A percentile compares a stretch with the other conserved stretches of the same genome.
Conservation (phyloP, 257 asterid species). For the Agastache rugosa region DNA sequence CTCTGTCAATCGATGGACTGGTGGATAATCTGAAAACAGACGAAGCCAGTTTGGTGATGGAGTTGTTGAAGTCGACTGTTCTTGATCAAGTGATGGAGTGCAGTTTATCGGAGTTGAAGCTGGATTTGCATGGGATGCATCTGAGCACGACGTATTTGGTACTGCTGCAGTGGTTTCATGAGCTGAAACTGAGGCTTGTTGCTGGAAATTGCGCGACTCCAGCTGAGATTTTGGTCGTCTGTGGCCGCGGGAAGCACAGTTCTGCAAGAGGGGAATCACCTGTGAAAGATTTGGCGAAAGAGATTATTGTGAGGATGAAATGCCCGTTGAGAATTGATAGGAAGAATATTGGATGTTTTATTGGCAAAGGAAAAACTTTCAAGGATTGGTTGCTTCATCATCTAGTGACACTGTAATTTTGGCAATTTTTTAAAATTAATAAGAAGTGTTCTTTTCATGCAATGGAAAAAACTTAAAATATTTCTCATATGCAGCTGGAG, state of each 20-base stretch:
- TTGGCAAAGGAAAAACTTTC: constrained; percentile 69
- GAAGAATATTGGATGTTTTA: constrained; percentile 76
- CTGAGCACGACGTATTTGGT: constrained; percentile 66
- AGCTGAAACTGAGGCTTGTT: constrained; percentile 48
- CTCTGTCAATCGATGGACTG: constrained; percentile 62
- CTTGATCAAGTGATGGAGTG: constrained; percentile 63
- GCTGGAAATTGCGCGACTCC: constrained; percentile 47
- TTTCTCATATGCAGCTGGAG: not conserved
- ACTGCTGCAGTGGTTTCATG: constrained; percentile 76
- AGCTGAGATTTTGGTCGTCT: constrained; percentile 60
- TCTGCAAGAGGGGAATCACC: constrained; percentile 76
- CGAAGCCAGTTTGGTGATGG: constrained; percentile 61
- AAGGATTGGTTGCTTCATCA: constrained; percentile 61
- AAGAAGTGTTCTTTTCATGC: not conserved
- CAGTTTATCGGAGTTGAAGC: constrained; percentile 62
- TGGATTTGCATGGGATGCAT: constrained; percentile 97
- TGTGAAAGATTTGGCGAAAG: constrained; percentile 65
- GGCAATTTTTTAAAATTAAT: not conserved
- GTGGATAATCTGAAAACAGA: constrained; percentile 43
- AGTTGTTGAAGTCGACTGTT: constrained; percentile 54
- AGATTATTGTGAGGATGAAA: constrained; percentile 50
- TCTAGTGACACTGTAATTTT: constrained; percentile 12
- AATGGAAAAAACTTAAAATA: not conserved
- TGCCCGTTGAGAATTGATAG: constrained; percentile 85
- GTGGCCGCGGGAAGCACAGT: constrained; percentile 89